Evolutionary conservation across 441 rosid genomes (phyloP), one percentile per base, ranked within the genome.

Genomic region (Pelargonium australe): DNA sequence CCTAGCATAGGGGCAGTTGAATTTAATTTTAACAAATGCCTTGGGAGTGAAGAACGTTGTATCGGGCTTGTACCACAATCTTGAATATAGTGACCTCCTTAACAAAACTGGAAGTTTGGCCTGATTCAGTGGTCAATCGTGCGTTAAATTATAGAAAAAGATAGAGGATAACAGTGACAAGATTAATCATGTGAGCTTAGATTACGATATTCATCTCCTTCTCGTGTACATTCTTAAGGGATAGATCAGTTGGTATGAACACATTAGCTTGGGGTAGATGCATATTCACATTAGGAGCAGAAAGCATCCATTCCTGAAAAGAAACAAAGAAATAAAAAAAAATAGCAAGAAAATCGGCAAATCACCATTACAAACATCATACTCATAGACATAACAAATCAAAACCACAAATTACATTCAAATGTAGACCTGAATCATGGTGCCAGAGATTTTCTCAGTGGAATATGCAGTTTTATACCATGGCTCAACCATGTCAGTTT

Each of bases 41-140:
- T 91, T 94, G 1, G 99, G 99, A 10, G 79, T 79, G 73, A 67
- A 83, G 85, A 94, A 94, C 74, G 73, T 76, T 70, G 88, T 89
- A 72, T 91, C 96, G 61, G 99, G 96, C 83, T 88, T 94, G 82
- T 83, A 85, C 99, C 99, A 94, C 70, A 88, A 72, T 40, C 82
- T 87, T 53, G 96, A 89, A 79, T 71, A 83, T 64, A 84, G 13
- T 45, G 97, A 79, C 81, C 84, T 86, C 64, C 92, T 86, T 67
- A 87, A 70, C 47, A 91, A 73, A 80, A 86, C 78, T 28, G 99
- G 99, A 69, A 72, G 80, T 51, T 71, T 77, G 31, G 77, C 84
- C 95, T 89, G 86, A 31, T 31, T 31, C 61, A 72, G 65, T 72
- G 58, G 58, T 72, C 13, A 31, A 31, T 31, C 37, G 5, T 31